A percentile compares a stretch with the other conserved stretches of the same genome.
Conservation (phyloP, 192 early-diverging fungal species). For the Borealophlyctis nickersoniae region DNA sequence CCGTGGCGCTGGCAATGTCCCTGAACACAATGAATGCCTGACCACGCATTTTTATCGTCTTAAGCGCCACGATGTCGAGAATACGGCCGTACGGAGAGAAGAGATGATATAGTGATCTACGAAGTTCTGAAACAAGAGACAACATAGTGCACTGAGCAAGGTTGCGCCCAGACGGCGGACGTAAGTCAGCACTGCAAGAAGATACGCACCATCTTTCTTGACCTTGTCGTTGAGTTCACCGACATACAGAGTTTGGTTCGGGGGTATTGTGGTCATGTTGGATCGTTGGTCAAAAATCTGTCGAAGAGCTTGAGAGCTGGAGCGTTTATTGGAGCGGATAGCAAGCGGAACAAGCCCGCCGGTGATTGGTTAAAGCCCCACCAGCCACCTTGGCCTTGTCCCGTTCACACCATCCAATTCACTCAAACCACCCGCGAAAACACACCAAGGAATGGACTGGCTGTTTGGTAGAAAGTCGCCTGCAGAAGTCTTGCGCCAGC, state of each 20-base stretch:
- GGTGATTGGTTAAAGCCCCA: too few species aligned
- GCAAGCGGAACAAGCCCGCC: too few species aligned
- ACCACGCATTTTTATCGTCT: conserved; percentile 80
- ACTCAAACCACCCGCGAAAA: background rate
- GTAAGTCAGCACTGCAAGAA: background rate
- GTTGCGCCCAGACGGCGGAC: background rate
- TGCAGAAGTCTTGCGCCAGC: conserved; percentile 85
- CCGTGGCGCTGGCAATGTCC: conserved; percentile 79
- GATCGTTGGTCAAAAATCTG: too few species aligned
- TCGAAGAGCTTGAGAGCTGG: too few species aligned
- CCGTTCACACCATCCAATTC: too few species aligned
- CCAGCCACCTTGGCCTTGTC: too few species aligned
- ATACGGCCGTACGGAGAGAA: conserved; percentile 86
- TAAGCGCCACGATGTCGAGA: conserved; percentile 80
- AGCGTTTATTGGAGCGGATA: too few species aligned
- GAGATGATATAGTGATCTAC: conserved; percentile 69
- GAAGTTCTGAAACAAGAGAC: conserved; percentile 52
- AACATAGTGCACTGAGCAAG: background rate
- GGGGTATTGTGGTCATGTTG: conserved; percentile 44
- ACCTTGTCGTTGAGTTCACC: conserved; percentile 69
- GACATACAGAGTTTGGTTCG: conserved; percentile 87
- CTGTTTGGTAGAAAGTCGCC: conserved; percentile 70
- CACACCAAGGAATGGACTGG: conserved; percentile 35
- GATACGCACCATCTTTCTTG: conserved; percentile 62
- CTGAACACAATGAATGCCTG: conserved; percentile 92